Evolutionary conservation across 192 early-diverging fungal genomes (phyloP).

Genomic region (Nowakowskiella sp.): DNA sequence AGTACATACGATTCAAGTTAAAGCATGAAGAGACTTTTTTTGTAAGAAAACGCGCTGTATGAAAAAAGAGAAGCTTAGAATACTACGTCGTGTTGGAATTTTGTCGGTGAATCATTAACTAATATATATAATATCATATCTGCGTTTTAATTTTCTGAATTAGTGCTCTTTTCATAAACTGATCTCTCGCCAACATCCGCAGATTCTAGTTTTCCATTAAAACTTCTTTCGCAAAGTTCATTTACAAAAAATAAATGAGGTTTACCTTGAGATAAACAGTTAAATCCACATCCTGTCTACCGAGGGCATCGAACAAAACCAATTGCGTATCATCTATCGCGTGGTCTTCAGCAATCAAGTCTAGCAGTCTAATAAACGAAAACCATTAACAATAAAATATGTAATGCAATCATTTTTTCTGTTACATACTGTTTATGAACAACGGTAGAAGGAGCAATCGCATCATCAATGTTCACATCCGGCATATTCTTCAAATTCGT

Average conservation of each 20-base stretch:
- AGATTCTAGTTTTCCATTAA: conserved; percentile 40
- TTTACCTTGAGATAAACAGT: conserved; percentile 70
- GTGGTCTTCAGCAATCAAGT: conserved; percentile 79
- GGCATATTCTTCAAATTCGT: conserved; percentile 45
- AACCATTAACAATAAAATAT: conserved; percentile 3
- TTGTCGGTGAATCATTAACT: no score
- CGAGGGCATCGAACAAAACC: conserved; percentile 69
- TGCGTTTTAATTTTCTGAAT: conserved; percentile 33
- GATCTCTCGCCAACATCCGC: conserved; percentile 72
- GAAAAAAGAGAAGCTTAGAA: no score
- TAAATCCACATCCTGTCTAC: conserved; percentile 63
- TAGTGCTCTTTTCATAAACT: conserved; percentile 78
- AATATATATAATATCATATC: no score
- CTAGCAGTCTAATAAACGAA: conserved; percentile 57
- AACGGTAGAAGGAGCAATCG: conserved; percentile 49
- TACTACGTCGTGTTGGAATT: no score
- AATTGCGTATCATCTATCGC: conserved; percentile 86
- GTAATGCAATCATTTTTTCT: background rate
- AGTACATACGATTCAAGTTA: no score
- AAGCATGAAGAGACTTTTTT: no score
- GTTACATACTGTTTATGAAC: conserved; percentile 61
- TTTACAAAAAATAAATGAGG: background rate
- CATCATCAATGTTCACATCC: conserved; percentile 57
- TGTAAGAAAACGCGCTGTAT: no score
- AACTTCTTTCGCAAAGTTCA: conserved; percentile 2